phyloP scores from a whole-genome alignment of 2,329 filamentous ascomycete genomes.

The Raffaelea ambrosiae region DNA sequence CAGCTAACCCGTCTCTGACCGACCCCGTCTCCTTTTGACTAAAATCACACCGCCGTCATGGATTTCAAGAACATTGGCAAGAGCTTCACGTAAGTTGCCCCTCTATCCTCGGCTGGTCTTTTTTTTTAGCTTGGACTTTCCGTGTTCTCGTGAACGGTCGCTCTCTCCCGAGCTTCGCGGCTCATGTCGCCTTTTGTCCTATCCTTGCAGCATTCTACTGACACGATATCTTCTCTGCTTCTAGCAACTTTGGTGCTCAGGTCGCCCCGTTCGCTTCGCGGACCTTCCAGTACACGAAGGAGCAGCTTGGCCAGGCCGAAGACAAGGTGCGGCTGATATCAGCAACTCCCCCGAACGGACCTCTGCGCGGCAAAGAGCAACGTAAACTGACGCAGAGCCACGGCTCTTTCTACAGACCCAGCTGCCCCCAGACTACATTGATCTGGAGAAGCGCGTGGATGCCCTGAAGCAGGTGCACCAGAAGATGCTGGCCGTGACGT shows the following conservation, averaged over 20 bases:
- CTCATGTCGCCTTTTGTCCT: not conserved
- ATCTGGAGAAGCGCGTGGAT: conserved; percentile 97
- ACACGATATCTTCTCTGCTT: not conserved
- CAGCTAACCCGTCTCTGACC: not conserved
- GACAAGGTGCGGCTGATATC: conserved; percentile 59
- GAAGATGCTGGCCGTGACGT: conserved; percentile 96
- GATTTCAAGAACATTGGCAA: conserved; percentile 53
- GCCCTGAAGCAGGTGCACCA: conserved; percentile 94
- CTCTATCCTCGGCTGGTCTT: not conserved
- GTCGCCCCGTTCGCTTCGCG: conserved; percentile 90
- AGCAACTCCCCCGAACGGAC: not conserved
- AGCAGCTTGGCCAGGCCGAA: conserved; percentile 89
- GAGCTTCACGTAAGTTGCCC: conserved; percentile 39
- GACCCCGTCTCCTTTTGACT: not conserved
- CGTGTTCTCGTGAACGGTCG: too few relatives aligned
- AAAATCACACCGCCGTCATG: conserved; percentile 27
- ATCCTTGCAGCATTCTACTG: not conserved
- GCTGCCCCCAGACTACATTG: conserved; percentile 93
- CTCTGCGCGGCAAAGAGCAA: not conserved
- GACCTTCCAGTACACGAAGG: conserved; percentile 95
- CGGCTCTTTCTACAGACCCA: conserved; percentile 58
- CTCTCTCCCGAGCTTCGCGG: too few relatives aligned
- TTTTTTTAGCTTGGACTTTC: not conserved
- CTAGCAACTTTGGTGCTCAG: conserved; percentile 58
- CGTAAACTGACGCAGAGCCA: not conserved